These are phyloP conservation scores for Leccinum fallax DNA, from an alignment of 1,284 basidiomycete genomes.

Conservation along the genomic window DNA sequence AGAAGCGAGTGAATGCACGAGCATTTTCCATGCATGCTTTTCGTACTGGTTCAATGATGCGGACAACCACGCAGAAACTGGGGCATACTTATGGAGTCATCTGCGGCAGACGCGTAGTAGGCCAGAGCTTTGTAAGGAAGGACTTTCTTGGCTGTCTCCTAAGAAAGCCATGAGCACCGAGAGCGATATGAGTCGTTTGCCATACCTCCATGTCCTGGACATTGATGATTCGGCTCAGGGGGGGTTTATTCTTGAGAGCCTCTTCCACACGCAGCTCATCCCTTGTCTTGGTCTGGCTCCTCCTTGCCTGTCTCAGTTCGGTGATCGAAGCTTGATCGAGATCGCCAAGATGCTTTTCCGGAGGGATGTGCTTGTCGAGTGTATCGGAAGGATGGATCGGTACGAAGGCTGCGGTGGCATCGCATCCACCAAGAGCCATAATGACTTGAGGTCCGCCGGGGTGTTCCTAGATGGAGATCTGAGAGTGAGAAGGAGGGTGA, in stretches of 20 bases:
- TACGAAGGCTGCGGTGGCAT: conserved; percentile 74
- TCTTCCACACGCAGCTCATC: conserved; percentile 72
- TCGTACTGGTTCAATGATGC: conserved; percentile 6
- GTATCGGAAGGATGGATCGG: conserved; percentile 76
- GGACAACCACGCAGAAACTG: conserved; percentile 1
- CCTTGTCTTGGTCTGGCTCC: conserved; percentile 55
- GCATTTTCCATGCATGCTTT: conserved; percentile 68
- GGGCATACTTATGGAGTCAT: conserved; percentile 76
- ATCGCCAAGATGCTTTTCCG: conserved; percentile 70
- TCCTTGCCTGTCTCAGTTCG: conserved; percentile 41
- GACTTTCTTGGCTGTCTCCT: conserved; percentile 65
- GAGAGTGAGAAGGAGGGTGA: not conserved
- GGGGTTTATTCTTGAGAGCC: conserved; percentile 62
- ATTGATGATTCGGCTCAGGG: conserved; percentile 68
- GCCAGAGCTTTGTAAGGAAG: conserved; percentile 75
- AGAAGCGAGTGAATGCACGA: conserved; percentile 76
- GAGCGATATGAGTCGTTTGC: not conserved
- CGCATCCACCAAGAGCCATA: conserved; percentile 76
- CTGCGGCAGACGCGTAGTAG: conserved; percentile 83
- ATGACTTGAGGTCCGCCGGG: conserved; percentile 83
- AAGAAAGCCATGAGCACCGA: conserved; percentile 1
- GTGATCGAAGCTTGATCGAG: conserved; percentile 58
- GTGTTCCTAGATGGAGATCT: conserved; percentile 56
- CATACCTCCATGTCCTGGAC: conserved; percentile 77
- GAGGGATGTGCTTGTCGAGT: conserved; percentile 66